Evolutionary conservation across 1,139 yeast genomes (phyloP).

Genomic region (Taiozyma sp.): DNA sequence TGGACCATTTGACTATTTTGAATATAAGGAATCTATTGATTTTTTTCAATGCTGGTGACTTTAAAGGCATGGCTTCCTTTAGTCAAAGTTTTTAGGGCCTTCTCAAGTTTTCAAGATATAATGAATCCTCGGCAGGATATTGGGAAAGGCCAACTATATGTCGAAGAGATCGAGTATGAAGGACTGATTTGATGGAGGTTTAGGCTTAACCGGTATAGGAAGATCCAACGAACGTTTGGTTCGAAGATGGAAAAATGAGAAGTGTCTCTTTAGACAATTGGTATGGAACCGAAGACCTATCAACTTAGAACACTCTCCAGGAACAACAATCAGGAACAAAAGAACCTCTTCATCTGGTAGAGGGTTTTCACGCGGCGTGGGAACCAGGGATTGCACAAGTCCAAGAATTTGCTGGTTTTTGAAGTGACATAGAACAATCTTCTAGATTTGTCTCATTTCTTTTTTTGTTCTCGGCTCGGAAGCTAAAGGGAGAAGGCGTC

Average conservation of each 20-base stretch:
- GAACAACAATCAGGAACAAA: no score
- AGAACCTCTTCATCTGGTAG: background rate
- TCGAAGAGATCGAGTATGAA: no score
- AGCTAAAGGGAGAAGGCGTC: no score
- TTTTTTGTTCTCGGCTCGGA: no score
- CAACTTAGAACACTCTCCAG: no score
- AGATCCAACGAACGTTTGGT: background rate
- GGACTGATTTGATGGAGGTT: no score
- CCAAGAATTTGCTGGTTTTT: background rate
- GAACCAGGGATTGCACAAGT: background rate
- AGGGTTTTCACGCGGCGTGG: background rate
- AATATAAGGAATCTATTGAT: background rate
- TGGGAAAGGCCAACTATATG: no score
- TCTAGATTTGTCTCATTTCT: background rate
- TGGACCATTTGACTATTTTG: slow-evolving; percentile 4
- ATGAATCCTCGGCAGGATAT: no score
- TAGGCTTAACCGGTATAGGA: no score
- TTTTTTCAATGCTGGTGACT: background rate
- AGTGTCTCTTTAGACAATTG: background rate
- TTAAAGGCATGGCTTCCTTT: background rate
- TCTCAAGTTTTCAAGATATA: no score
- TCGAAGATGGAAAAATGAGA: background rate
- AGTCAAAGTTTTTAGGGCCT: no score
- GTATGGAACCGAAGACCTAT: no score
- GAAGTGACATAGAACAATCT: background rate